Percentiles rank a stretch among this genome's conserved stretches.
Conservation (phyloP, 257 asterid genomes). For the Gentiana straminea region DNA sequence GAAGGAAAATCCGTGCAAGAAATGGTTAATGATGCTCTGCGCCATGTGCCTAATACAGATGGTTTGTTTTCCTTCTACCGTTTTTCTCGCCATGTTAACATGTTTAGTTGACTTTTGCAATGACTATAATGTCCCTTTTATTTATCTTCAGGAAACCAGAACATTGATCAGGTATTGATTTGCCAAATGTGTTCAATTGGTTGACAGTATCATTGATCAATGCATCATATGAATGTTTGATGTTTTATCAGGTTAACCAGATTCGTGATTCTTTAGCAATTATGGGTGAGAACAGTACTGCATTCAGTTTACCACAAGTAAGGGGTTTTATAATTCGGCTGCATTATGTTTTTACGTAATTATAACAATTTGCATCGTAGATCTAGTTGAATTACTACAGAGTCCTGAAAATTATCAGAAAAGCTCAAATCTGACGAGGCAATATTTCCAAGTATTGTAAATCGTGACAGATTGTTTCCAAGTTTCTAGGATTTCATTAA, state of each 20-base stretch:
- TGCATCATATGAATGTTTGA: slow-evolving; percentile 1
- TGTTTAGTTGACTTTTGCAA: background rate
- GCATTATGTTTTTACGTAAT: background rate
- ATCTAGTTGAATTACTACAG: too few species aligned
- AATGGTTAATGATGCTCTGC: slow-evolving; percentile 92
- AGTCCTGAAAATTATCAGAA: too few species aligned
- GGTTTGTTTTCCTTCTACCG: slow-evolving; percentile 36
- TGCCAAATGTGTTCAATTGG: slow-evolving; percentile 7
- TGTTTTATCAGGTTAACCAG: slow-evolving; percentile 66
- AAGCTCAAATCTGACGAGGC: too few species aligned
- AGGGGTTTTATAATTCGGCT: slow-evolving; percentile 2
- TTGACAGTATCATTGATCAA: slow-evolving; percentile 9
- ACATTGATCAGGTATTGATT: slow-evolving; percentile 63
- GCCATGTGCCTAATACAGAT: slow-evolving; percentile 60
- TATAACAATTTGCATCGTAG: too few species aligned
- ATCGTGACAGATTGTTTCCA: too few species aligned
- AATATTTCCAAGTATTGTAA: too few species aligned
- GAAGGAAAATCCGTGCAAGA: slow-evolving; percentile 95
- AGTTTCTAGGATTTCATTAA: too few species aligned
- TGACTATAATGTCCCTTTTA: slow-evolving; percentile 16
- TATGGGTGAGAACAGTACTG: slow-evolving; percentile 96
- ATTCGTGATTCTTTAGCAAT: slow-evolving; percentile 91
- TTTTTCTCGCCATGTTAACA: slow-evolving; percentile 11
- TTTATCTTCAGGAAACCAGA: slow-evolving; percentile 60
- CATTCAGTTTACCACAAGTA: slow-evolving; percentile 97